phyloP scores from a whole-genome alignment of 176 grass and related monocot genomes.

The Ensete glaucum region DNA sequence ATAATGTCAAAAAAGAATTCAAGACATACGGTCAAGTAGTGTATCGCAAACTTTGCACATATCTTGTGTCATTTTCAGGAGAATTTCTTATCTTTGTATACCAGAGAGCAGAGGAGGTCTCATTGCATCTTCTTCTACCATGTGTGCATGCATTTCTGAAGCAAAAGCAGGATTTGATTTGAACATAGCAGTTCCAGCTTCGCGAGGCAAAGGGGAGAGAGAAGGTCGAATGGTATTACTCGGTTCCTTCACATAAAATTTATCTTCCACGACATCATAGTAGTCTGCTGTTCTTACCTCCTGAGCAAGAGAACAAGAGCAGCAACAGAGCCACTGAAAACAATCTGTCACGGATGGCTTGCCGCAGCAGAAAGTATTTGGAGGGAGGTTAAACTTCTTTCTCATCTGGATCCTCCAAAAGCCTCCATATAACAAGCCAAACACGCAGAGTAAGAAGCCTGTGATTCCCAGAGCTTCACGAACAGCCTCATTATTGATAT shows the following conservation, averaged over 20 bases:
- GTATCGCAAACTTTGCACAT: neutral
- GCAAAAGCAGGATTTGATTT: neutral
- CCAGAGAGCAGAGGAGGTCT: neutral
- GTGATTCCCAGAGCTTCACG: neutral
- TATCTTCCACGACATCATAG: conserved; percentile 4
- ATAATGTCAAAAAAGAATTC: neutral
- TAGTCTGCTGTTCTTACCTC: conserved; percentile 13
- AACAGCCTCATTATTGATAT: neutral
- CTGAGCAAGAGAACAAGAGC: conserved; percentile 15
- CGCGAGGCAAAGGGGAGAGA: conserved; percentile 3
- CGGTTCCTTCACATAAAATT: neutral
- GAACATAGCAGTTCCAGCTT: neutral
- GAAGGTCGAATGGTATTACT: neutral
- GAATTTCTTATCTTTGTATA: neutral
- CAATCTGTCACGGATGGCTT: neutral
- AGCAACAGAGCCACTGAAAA: conserved; percentile 12
- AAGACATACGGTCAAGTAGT: neutral
- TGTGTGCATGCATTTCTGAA: too few species aligned
- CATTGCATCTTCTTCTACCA: neutral
- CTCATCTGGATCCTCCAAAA: conserved; percentile 24
- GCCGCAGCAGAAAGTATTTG: neutral
- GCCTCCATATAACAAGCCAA: conserved; percentile 14
- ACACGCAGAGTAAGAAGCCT: conserved; percentile 1
- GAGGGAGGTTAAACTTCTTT: conserved; percentile 13
- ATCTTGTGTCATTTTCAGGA: neutral